Evolutionary conservation across 805 yeast genomes (phyloP).

Genomic region (Saturnispora halmiae): DNA sequence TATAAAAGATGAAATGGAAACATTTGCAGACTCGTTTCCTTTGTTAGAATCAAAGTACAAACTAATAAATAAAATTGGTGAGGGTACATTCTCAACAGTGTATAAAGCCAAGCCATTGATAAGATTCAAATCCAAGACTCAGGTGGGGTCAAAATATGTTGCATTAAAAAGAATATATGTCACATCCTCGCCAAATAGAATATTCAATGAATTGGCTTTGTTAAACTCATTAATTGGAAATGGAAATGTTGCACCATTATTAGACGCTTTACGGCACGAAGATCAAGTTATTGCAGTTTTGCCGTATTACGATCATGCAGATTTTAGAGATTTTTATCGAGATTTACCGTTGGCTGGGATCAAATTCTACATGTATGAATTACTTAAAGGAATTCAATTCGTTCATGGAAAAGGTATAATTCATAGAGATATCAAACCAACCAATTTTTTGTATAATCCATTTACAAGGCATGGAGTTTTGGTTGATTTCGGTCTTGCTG

Average conservation of each 20-base stretch:
- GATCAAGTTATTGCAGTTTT: constrained; percentile 91
- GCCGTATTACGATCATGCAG: constrained; percentile 86
- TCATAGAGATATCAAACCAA: constrained; percentile 93
- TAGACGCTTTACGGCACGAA: constrained; percentile 77
- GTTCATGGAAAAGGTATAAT: constrained; percentile 86
- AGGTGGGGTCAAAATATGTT: constrained; percentile 38
- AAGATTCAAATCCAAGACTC: constrained; percentile 6
- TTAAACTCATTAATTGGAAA: constrained; percentile 61
- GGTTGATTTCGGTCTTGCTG: constrained; percentile 92
- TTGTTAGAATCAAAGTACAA: constrained; percentile 28
- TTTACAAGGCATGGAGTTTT: constrained; percentile 63
- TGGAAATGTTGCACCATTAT: constrained; percentile 73
- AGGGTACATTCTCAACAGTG: constrained; percentile 76
- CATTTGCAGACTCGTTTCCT: constrained; percentile 25
- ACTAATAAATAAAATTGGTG: constrained; percentile 51
- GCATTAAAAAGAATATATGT: constrained; percentile 92
- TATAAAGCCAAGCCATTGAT: constrained; percentile 44
- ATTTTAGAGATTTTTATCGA: constrained; percentile 78
- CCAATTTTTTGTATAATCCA: constrained; percentile 71
- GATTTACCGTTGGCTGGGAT: constrained; percentile 74
- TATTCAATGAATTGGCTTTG: constrained; percentile 76
- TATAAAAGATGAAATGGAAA: constrained; percentile 29
- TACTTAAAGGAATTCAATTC: constrained; percentile 68
- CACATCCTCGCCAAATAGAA: constrained; percentile 89
- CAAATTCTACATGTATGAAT: constrained; percentile 68